Base-by-base conservation (phyloP, 768 basidiomycete species). In the Leccinum barrowsii region DNA sequence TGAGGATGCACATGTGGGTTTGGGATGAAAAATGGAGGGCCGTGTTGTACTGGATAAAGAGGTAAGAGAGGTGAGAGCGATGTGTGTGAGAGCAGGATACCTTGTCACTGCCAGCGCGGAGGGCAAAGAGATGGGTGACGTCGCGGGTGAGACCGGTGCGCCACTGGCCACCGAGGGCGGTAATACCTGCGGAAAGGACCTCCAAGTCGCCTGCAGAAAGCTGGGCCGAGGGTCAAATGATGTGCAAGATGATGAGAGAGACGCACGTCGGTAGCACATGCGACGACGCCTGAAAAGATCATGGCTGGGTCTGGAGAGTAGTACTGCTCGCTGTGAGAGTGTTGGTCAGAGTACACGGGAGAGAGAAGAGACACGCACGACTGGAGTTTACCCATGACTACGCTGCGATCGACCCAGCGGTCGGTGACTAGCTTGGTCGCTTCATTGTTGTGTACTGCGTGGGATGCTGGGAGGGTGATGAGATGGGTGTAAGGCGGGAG, bases 211-310 rank as follows among this genome's bases (percentile, higher is more conserved):
- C 61, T 1, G 76, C 52, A 0, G 85, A 82, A 4, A 93, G 76
- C 82, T 89, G 35, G 5, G 4, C 19, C 3, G 62, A 54, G 51
- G 17, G 30, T 50, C 5, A 11, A 3, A 58, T 22, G 28, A 28
- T 17, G 8, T 13, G 19, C 15, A 17, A 40, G 24, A 19, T 11
- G 15, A 12, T 1, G 34, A 34, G 35, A 19, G 35, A 26, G 26
- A 68, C 79, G 56, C 59, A 90, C 87, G 59, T 87, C 86, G 13
- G 84, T 78, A 3, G 85, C 83, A 65, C 86, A 87, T 0, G 86
- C 89, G 10, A 89, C 82, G 19, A 94, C 77, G 2, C 90, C 90
- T 7, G 92, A 94, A 74, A 96, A 95, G 50, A 94, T 79, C 78
- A 85, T 83, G 1, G 79, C 70, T 0, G 90, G 89, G 69, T 93